A percentile compares a stretch with the other conserved stretches of the same genome.
Conservation (phyloP, 2,329 filamentous ascomycete species). For the Diaporthe batatas region DNA sequence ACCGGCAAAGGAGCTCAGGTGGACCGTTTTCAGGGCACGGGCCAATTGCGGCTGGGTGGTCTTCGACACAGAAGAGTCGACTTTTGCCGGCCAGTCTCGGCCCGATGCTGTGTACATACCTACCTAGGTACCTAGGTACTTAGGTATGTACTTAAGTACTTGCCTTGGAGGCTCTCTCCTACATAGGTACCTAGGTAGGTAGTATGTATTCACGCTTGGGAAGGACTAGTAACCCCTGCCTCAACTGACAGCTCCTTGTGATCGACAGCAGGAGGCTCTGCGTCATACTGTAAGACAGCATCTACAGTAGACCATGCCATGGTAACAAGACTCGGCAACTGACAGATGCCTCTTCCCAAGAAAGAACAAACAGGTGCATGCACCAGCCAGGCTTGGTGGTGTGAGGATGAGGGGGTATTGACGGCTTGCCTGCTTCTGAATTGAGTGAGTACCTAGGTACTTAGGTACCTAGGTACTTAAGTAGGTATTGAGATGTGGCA, state of each 20-base stretch:
- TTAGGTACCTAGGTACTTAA: too few species aligned
- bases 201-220: not conserved
- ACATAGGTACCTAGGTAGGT: too few species aligned
- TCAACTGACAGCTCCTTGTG: not conserved
- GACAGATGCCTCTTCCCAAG: not conserved
- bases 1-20: not conserved
- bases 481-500: not conserved
- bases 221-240: constrained; percentile 11
- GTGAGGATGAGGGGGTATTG: constrained; percentile 7
- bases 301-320: not conserved
- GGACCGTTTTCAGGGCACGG: not conserved
- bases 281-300: not conserved
- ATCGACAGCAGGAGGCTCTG: constrained; percentile 28
- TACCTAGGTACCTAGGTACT: not conserved
- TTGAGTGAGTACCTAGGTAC: too few species aligned
- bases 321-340: too few species aligned
- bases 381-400: not conserved
- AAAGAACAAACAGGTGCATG: not conserved
- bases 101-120: constrained; percentile 10
- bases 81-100: constrained; percentile 15
- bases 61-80: not conserved
- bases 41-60: not conserved
- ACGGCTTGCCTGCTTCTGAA: not conserved
- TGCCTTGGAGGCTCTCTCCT: not conserved
- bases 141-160: too few species aligned